Conservation (phyloP, 2,329 filamentous ascomycete species). For the Septoria petroselini region DNA sequence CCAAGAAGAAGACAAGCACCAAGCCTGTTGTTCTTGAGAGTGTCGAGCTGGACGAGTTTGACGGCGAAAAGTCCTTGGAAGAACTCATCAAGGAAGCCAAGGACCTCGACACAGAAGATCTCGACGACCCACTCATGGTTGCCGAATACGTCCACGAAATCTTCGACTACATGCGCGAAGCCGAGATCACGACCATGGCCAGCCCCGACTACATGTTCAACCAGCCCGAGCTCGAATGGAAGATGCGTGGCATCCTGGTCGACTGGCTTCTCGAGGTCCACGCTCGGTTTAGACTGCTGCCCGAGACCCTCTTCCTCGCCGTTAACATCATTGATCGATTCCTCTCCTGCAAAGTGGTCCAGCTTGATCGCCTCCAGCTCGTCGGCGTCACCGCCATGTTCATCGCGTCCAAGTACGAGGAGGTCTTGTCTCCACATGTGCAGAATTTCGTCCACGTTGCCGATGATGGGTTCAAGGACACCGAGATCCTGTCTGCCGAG, state of each 20-base stretch:
- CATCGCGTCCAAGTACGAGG: conserved; percentile 98
- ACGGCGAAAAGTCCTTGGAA: conserved; percentile 37
- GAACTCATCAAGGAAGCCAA: conserved; percentile 48
- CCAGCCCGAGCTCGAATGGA: conserved; percentile 95
- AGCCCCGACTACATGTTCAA: conserved; percentile 94
- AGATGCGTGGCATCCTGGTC: conserved; percentile 93
- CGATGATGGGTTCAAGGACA: conserved; percentile 91
- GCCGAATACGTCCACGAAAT: conserved; percentile 97
- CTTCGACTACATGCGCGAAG: conserved; percentile 87
- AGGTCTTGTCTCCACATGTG: conserved; percentile 93
- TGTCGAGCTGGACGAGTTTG: conserved; percentile 37
- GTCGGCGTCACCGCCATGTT: conserved; percentile 99
- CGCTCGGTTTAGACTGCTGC: conserved; percentile 90
- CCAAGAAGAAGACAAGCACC: conserved; percentile 48
- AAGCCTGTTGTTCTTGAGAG: conserved; percentile 37
- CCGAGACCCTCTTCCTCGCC: conserved; percentile 92
- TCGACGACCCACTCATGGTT: conserved; percentile 94
- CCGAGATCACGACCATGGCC: conserved; percentile 76
- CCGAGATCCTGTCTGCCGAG: conserved; percentile 95
- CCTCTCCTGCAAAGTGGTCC: conserved; percentile 89
- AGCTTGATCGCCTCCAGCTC: conserved; percentile 91
- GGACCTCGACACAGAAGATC: conserved; percentile 79
- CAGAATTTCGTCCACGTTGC: conserved; percentile 96
- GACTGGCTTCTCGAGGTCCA: conserved; percentile 99
- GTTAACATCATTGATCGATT: conserved; percentile 99